phyloP scores from a whole-genome alignment of 306 rosid genomes.

The Erythrophleum fordii region DNA sequence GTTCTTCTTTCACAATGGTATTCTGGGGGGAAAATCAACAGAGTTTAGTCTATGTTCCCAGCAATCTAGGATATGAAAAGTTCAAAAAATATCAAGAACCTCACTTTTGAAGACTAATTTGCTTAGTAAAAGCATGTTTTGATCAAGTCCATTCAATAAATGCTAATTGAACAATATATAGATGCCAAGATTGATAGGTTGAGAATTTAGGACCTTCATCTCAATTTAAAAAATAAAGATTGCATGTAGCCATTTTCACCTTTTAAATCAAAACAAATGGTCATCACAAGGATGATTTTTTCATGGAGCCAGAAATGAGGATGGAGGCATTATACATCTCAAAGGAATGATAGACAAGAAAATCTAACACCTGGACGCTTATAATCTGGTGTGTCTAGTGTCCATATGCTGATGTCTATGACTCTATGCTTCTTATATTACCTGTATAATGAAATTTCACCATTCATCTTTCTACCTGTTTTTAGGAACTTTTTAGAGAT shows the following conservation, averaged over 20 bases:
- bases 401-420: background rate
- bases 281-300: background rate
- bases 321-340: slow-evolving; percentile 7
- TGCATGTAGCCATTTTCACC: background rate
- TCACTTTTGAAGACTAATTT: slow-evolving; percentile 16
- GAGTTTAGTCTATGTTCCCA: slow-evolving; percentile 26
- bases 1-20: slow-evolving; percentile 48
- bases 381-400: background rate
- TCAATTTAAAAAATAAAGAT: background rate
- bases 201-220: slow-evolving; percentile 13
- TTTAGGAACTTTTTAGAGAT: background rate
- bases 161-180: slow-evolving; percentile 7
- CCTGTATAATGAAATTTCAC: background rate
- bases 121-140: slow-evolving; percentile 1
- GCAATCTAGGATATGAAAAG: slow-evolving; percentile 12
- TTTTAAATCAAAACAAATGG: background rate
- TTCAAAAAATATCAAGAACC: slow-evolving; percentile 1
- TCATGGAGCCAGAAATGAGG: slow-evolving; percentile 4
- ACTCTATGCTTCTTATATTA: background rate
- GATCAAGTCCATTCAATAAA: slow-evolving; percentile 10
- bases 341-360: slow-evolving; percentile 15
- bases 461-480: background rate
- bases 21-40: slow-evolving; percentile 50
- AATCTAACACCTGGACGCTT: background rate
- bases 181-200: background rate